phyloP scores from a whole-genome alignment of 2,329 filamentous ascomycete genomes.

The Sarocladiaceae sp. region DNA sequence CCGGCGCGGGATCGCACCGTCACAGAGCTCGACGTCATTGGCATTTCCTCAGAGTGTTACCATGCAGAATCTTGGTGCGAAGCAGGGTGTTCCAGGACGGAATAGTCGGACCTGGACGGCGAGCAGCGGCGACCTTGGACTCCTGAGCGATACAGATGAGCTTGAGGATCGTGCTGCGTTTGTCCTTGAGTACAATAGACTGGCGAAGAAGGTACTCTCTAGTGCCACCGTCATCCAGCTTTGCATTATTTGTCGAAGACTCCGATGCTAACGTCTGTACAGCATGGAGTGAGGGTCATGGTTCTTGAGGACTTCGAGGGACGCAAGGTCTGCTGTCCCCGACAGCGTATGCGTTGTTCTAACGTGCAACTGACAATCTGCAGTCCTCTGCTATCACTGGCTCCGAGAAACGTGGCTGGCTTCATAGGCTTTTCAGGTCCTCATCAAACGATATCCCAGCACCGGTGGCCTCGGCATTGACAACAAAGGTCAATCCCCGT shows the following conservation, averaged over 20 bases:
- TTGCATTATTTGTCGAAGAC: not conserved
- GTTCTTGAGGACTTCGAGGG: conserved; percentile 30
- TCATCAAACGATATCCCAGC: conserved; percentile 14
- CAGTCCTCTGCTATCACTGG: not conserved
- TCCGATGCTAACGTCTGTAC: conserved; percentile 8
- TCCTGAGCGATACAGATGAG: conserved; percentile 45
- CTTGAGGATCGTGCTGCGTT: conserved; percentile 44
- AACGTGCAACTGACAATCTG: too few species aligned
- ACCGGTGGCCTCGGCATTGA: conserved; percentile 17
- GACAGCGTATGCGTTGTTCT: too few species aligned
- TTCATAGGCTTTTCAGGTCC: conserved; percentile 31
- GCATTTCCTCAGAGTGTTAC: conserved; percentile 21
- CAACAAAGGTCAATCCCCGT: not conserved
- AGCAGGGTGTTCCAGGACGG: conserved; percentile 19
- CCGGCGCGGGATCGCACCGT: not conserved
- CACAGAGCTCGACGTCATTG: conserved; percentile 21
- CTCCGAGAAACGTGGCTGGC: conserved; percentile 31
- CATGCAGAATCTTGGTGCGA: conserved; percentile 18
- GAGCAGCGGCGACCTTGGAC: conserved; percentile 45
- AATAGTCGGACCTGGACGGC: conserved; percentile 56
- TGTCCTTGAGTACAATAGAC: conserved; percentile 54
- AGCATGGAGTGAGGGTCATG: conserved; percentile 50
- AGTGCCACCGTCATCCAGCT: not conserved
- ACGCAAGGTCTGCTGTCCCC: too few species aligned
- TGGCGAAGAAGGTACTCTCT: conserved; percentile 50